These are phyloP conservation scores for Tricholoma matsutake DNA, from an alignment of 768 basidiomycete genomes.

Conservation along the genomic window DNA sequence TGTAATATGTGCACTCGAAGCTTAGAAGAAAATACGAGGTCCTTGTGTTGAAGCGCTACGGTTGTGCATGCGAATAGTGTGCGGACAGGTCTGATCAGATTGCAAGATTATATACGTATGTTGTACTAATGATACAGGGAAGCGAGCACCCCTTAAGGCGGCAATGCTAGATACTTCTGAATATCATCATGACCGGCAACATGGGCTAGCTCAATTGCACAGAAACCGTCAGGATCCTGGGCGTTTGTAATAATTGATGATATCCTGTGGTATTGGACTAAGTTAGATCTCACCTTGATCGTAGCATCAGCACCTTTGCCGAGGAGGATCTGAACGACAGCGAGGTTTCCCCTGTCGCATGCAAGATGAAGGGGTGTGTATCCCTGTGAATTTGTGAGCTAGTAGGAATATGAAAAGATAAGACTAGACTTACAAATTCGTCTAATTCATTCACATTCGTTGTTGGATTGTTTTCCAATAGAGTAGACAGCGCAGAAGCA, in stretches of 20 bases:
- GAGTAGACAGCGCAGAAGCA: slow-evolving; percentile 36
- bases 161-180: slow-evolving; percentile 21
- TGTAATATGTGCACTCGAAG: background rate
- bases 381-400: slow-evolving; percentile 52
- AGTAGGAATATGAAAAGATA: background rate
- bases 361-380: slow-evolving; percentile 88
- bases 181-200: slow-evolving; percentile 57
- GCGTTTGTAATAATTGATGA: slow-evolving; percentile 5
- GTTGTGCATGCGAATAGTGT: too few species aligned
- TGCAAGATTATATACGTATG: background rate
- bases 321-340: slow-evolving; percentile 57
- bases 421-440: slow-evolving; percentile 58
- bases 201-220: slow-evolving; percentile 56
- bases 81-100: background rate
- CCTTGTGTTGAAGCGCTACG: too few species aligned
- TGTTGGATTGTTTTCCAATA: slow-evolving; percentile 40
- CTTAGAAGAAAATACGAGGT: background rate
- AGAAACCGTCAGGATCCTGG: slow-evolving; percentile 68
- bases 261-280: background rate
- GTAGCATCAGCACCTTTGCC: slow-evolving; percentile 58
- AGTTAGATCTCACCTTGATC: slow-evolving; percentile 44
- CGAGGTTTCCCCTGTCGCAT: slow-evolving; percentile 70
- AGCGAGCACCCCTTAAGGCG: background rate
- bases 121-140: background rate
- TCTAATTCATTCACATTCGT: slow-evolving; percentile 60